Evolutionary conservation across 441 rosid species (phyloP).

Genomic region (Caryocar brasiliense): DNA sequence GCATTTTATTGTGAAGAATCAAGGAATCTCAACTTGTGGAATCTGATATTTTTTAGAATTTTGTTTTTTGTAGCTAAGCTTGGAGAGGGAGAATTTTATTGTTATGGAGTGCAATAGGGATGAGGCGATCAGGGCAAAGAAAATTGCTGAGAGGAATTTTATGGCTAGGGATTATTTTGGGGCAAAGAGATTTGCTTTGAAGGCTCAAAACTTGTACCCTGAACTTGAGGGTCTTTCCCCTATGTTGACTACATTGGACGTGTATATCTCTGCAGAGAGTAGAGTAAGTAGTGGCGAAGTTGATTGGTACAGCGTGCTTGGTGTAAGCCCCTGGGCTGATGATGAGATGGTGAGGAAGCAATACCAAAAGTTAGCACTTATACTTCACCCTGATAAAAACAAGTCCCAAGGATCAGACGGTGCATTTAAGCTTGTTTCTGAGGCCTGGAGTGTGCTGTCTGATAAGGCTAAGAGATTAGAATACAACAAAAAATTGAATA

Average conservation of each 20-base stretch:
- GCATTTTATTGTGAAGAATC: conserved; percentile 5
- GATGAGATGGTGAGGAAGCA: conserved; percentile 67
- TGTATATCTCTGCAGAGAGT: conserved; percentile 63
- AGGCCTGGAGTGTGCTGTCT: conserved; percentile 79
- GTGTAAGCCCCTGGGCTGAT: conserved; percentile 53
- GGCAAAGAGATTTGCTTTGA: conserved; percentile 69
- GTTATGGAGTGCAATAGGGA: conserved; percentile 89
- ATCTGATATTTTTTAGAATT: conserved; percentile 2
- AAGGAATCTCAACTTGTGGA: not conserved
- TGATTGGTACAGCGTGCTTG: conserved; percentile 79
- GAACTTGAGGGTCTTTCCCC: conserved; percentile 63
- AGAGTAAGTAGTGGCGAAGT: conserved; percentile 43
- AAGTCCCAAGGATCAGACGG: conserved; percentile 71
- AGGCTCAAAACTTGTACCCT: conserved; percentile 74
- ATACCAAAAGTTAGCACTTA: conserved; percentile 58
- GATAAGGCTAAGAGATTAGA: conserved; percentile 49
- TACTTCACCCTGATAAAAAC: conserved; percentile 95
- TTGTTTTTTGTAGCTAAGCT: conserved; percentile 2
- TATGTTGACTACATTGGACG: conserved; percentile 52
- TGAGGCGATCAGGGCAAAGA: conserved; percentile 83
- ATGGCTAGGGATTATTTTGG: conserved; percentile 51
- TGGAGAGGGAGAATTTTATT: conserved; percentile 1
- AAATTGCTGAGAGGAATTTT: conserved; percentile 78
- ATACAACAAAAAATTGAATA: conserved; percentile 49
- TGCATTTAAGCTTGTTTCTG: conserved; percentile 72